A percentile compares a stretch with the other conserved stretches of the same genome.
phyloP scores from a whole-genome alignment of 108 stramenopile species.

The Skeletonema tropicum region DNA sequence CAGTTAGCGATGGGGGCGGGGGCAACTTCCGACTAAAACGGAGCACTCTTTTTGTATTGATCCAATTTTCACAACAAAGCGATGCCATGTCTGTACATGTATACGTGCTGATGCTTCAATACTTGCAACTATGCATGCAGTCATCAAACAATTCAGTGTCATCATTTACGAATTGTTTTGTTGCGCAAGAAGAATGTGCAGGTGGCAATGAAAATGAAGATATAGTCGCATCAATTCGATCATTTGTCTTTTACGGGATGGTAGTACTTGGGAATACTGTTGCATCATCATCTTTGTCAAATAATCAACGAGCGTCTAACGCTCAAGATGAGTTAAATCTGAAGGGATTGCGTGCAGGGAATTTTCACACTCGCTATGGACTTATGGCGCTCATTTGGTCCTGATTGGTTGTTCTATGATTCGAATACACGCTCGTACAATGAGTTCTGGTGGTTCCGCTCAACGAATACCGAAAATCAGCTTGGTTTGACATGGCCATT shows the following conservation, averaged over 20 bases:
- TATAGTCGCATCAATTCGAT: constrained; percentile 21
- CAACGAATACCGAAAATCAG: neutral
- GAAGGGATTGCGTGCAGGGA: constrained; percentile 16
- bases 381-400: constrained; percentile 37
- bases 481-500: constrained; percentile 41
- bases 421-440: neutral
- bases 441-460: constrained; percentile 1
- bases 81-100: constrained; percentile 9
- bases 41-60: constrained; percentile 20
- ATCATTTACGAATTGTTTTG: neutral
- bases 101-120: constrained; percentile 15
- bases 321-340: neutral
- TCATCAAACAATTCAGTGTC: neutral
- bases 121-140: constrained; percentile 18
- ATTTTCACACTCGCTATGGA: constrained; percentile 28
- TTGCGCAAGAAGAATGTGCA: neutral
- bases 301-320: neutral
- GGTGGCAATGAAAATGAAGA: neutral
- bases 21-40: neutral
- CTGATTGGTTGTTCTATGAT: constrained; percentile 39
- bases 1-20: neutral
- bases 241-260: constrained; percentile 43
- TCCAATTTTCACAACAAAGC: constrained; percentile 35
- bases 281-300: neutral
- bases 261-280: constrained; percentile 21